Conservation (phyloP, 83 land plant genomes). For the Picea abies region DNA sequence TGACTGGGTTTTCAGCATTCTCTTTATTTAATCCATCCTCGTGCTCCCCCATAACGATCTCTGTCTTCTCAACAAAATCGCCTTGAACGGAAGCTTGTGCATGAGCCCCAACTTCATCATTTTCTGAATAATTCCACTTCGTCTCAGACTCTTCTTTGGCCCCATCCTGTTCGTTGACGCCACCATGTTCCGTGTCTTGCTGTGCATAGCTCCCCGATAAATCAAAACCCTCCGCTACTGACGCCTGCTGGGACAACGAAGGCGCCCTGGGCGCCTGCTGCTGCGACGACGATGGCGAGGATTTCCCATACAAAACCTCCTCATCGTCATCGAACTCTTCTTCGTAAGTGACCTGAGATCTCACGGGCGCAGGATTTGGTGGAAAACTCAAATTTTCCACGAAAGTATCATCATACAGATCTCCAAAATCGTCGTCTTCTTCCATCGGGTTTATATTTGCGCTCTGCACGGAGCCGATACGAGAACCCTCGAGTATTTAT, state of each 20-base stretch:
- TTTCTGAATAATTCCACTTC: slow-evolving; percentile 7
- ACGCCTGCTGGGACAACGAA: neutral
- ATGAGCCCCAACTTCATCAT: neutral
- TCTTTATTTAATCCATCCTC: no score
- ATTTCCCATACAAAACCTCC: slow-evolving; percentile 15
- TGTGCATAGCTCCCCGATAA: neutral
- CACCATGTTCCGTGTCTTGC: neutral
- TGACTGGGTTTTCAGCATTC: neutral
- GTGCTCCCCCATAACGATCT: neutral
- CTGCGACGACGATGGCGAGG: no score
- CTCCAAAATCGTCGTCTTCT: slow-evolving; percentile 69
- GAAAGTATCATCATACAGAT: slow-evolving; percentile 70
- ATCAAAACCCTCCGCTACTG: slow-evolving; percentile 15
- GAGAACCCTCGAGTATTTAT: no score
- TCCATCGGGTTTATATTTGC: no score
- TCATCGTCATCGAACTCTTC: slow-evolving; percentile 22
- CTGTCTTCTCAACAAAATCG: neutral
- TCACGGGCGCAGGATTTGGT: slow-evolving; percentile 1
- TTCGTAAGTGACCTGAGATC: slow-evolving; percentile 19
- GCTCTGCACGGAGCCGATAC: no score
- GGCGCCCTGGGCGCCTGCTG: neutral
- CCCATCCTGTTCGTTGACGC: neutral
- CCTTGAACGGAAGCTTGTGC: neutral
- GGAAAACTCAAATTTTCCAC: slow-evolving; percentile 12
- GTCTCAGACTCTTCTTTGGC: slow-evolving; percentile 1